These are phyloP conservation scores for Naematelia aurantialba DNA, from an alignment of 768 basidiomycete genomes.

Conservation along the genomic window DNA sequence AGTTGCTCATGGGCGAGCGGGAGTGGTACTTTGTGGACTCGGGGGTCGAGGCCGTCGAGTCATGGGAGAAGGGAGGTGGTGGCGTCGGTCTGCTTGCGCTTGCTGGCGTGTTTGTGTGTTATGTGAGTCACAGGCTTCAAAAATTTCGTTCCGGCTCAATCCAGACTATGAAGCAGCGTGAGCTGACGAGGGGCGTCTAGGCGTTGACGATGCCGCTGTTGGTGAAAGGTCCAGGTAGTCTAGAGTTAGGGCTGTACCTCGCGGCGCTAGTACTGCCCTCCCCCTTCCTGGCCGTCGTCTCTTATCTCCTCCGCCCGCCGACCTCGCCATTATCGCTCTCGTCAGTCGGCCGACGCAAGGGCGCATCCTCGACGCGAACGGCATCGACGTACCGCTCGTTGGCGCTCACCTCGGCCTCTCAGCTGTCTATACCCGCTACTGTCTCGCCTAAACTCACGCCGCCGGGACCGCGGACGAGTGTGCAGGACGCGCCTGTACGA, in stretches of 20 bases:
- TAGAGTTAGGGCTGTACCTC: constrained; percentile 18
- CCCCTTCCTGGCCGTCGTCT: constrained; percentile 20
- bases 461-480: constrained; percentile 16
- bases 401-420: constrained; percentile 30
- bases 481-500: constrained; percentile 8
- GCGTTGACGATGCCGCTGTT: constrained; percentile 24
- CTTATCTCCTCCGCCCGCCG: constrained; percentile 33
- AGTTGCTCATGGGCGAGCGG: constrained; percentile 33
- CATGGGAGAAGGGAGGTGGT: constrained; percentile 25
- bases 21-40: constrained; percentile 36
- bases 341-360: constrained; percentile 5
- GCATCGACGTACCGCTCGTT: constrained; percentile 32
- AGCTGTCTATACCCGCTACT: constrained; percentile 34
- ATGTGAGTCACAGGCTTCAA: constrained; percentile 36
- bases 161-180: not conserved
- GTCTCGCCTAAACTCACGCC: constrained; percentile 41
- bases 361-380: constrained; percentile 15
- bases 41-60: constrained; percentile 25
- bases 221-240: constrained; percentile 9
- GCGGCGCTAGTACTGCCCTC: constrained; percentile 21
- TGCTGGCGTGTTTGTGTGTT: constrained; percentile 18
- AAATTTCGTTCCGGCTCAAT: no score
- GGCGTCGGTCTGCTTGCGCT: constrained; percentile 30
- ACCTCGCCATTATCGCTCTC: not conserved
- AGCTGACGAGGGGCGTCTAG: constrained; percentile 11